Conservation (phyloP, 805 yeast species). For the Metschnikowia corniflorae region DNA sequence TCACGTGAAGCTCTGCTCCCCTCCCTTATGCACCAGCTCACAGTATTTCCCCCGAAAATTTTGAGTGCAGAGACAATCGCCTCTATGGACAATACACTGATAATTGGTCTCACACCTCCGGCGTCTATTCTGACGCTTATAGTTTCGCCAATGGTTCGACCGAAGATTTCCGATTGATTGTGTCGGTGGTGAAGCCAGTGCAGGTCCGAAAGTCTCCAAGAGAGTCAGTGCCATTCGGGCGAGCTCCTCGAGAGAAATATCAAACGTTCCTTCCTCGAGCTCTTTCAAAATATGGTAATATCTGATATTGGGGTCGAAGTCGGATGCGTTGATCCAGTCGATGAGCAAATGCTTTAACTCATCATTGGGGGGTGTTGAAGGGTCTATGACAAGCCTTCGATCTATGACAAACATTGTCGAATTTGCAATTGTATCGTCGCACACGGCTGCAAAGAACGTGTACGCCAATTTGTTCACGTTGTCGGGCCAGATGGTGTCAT, state of each 20-base stretch:
- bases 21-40: no score
- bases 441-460: constrained; percentile 1
- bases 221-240: constrained; percentile 1
- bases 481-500: constrained; percentile 7
- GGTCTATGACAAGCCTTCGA: constrained; percentile 2
- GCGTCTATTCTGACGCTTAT: no score
- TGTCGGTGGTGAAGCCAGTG: background rate
- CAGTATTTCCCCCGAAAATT: background rate
- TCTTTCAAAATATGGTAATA: constrained; percentile 7
- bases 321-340: constrained; percentile 3
- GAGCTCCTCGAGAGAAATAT: constrained; percentile 2
- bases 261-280: constrained; percentile 1
- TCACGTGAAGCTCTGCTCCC: no score
- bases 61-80: background rate
- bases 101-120: constrained; percentile 3
- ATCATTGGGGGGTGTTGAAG: background rate
- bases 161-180: no score
- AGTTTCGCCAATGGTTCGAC: no score
- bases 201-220: background rate
- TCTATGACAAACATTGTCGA: constrained; percentile 2
- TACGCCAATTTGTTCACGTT: constrained; percentile 8
- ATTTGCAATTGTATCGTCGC: background rate
- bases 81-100: background rate
- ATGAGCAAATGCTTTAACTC: background rate
- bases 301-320: constrained; percentile 3